Evolutionary conservation across 805 yeast genomes (phyloP).

Genomic region (Crinitomyces ghanaensis): DNA sequence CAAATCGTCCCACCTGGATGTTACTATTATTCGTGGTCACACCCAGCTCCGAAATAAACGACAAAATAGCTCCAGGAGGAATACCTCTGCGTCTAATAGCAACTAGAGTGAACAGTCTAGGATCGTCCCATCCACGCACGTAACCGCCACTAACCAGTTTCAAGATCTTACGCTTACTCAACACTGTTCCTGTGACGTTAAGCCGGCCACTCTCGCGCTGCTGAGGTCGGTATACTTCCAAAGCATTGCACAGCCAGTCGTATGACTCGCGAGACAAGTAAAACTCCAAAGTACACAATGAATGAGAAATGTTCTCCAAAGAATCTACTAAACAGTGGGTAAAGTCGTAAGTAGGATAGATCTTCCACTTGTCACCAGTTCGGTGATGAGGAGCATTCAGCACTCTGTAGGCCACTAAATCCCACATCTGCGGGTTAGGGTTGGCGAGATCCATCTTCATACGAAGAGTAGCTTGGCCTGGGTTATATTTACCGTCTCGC

Average conservation of each 20-base stretch:
- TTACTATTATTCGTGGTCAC: constrained; percentile 90
- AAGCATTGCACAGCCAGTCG: constrained; percentile 96
- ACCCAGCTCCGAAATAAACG: constrained; percentile 89
- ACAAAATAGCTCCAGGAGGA: constrained; percentile 95
- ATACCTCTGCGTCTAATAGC: constrained; percentile 95
- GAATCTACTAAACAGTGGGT: constrained; percentile 99
- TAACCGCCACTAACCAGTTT: constrained; percentile 68
- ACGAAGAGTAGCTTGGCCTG: constrained; percentile 89
- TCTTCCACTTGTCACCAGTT: constrained; percentile 95
- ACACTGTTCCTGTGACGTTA: constrained; percentile 84
- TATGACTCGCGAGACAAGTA: constrained; percentile 85
- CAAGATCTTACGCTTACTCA: constrained; percentile 94
- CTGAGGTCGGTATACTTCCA: constrained; percentile 93
- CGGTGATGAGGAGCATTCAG: constrained; percentile 88
- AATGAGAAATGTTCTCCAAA: constrained; percentile 90
- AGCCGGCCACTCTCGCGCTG: constrained; percentile 98
- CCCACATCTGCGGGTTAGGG: constrained; percentile 99
- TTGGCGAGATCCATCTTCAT: constrained; percentile 89
- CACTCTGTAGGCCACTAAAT: constrained; percentile 92
- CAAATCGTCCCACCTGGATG: constrained; percentile 84
- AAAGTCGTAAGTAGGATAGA: constrained; percentile 97
- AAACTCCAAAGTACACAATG: constrained; percentile 94
- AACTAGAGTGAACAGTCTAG: constrained; percentile 88
- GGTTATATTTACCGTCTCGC: constrained; percentile 80
- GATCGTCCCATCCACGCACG: constrained; percentile 98